Evolutionary conservation across 768 basidiomycete genomes (phyloP).

Genomic region (Udeniomyces megalosporus): DNA sequence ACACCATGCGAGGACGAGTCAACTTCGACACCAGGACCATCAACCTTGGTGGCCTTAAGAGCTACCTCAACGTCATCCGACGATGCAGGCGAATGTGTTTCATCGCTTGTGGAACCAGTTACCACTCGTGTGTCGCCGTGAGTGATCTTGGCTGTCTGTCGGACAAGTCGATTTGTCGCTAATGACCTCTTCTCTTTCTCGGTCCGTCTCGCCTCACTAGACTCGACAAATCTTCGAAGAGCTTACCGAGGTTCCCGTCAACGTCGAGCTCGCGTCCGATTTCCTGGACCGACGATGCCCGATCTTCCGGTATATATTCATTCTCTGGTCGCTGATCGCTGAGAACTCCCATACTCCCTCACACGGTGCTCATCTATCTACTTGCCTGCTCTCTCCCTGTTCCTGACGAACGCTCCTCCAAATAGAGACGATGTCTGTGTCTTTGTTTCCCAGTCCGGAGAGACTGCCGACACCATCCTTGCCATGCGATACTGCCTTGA

Average conservation of each 20-base stretch:
- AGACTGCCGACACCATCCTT: slow-evolving; percentile 95
- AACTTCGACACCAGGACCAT: slow-evolving; percentile 88
- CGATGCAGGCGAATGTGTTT: slow-evolving; percentile 89
- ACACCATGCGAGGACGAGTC: slow-evolving; percentile 99
- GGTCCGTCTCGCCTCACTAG: slow-evolving; percentile 8
- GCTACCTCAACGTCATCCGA: slow-evolving; percentile 88
- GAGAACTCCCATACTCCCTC: too few species aligned
- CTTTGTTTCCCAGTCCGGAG: slow-evolving; percentile 93
- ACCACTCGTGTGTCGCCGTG: slow-evolving; percentile 82
- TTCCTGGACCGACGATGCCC: slow-evolving; percentile 98
- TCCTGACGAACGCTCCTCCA: too few species aligned
- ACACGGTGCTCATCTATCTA: too few species aligned
- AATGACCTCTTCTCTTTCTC: neutral
- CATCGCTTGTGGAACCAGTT: slow-evolving; percentile 95
- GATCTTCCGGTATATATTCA: slow-evolving; percentile 53
- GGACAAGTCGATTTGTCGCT: neutral
- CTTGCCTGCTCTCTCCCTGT: too few species aligned
- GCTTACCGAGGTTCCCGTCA: slow-evolving; percentile 93
- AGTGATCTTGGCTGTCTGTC: slow-evolving; percentile 6
- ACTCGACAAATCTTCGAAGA: slow-evolving; percentile 97
- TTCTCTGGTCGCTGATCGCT: neutral
- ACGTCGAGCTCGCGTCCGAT: slow-evolving; percentile 91
- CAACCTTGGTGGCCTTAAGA: slow-evolving; percentile 85
- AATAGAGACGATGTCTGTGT: slow-evolving; percentile 74
- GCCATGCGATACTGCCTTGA: slow-evolving; percentile 93